Percentiles rank a stretch among this genome's conserved stretches.
Evolutionary conservation across 345 rosid genomes (phyloP).

Genomic region (Citropsis articulata): DNA sequence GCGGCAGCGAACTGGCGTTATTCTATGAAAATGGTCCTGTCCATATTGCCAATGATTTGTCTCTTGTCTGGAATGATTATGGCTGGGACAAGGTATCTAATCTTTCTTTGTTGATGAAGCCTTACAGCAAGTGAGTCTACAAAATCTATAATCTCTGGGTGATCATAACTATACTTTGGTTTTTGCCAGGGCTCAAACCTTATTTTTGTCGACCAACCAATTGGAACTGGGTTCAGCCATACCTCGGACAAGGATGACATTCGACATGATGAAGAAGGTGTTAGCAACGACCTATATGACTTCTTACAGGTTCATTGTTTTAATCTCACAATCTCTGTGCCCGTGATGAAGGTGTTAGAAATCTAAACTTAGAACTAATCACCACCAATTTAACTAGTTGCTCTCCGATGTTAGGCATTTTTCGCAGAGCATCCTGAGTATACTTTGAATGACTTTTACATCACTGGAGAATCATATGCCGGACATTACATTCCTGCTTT

Average conservation of each 20-base stretch:
- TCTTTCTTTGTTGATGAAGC: not conserved
- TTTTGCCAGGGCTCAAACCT: slow-evolving; percentile 62
- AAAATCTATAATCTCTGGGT: not conserved
- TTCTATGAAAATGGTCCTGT: slow-evolving; percentile 90
- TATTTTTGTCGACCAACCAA: slow-evolving; percentile 78
- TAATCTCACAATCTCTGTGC: not conserved
- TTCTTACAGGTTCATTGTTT: slow-evolving; percentile 39
- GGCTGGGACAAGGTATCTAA: slow-evolving; percentile 76
- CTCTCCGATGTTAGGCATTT: slow-evolving; percentile 42
- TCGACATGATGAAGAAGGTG: slow-evolving; percentile 62
- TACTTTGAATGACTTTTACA: slow-evolving; percentile 62
- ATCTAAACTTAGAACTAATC: not conserved
- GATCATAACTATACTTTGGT: not conserved
- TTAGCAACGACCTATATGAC: slow-evolving; percentile 73
- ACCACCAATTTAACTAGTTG: slow-evolving; percentile 20
- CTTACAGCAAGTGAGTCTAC: not conserved
- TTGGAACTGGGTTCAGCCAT: slow-evolving; percentile 87
- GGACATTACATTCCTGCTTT: slow-evolving; percentile 89
- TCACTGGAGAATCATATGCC: slow-evolving; percentile 92
- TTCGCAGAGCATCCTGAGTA: slow-evolving; percentile 59
- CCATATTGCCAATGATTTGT: slow-evolving; percentile 44
- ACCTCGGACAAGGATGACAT: slow-evolving; percentile 45
- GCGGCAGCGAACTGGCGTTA: slow-evolving; percentile 73
- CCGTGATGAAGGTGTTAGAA: not conserved
- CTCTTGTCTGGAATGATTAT: slow-evolving; percentile 74